Evolutionary conservation across 805 yeast genomes (phyloP), one percentile per base, ranked within the genome.

Genomic region (Novakomyces olei): DNA sequence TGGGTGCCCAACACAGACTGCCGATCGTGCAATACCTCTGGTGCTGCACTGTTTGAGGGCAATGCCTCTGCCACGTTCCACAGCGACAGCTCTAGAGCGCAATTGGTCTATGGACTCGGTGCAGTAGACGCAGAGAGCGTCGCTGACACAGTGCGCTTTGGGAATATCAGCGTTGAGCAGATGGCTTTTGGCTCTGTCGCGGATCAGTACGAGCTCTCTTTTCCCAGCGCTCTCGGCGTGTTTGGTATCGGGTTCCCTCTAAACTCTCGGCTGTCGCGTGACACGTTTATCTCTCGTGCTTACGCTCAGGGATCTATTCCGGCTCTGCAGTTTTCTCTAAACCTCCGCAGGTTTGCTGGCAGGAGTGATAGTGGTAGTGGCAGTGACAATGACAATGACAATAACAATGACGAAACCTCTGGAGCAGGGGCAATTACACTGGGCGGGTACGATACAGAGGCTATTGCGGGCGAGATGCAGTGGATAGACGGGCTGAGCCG

Each of bases 1-100:
- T 73, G 79, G 79, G 66, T 73, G 26, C 26, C 19, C 34, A 33
- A 5, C 23, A 5, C 16, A 20, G 16, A 23, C 16, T n/a, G 15
- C 17, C 9, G n/a, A 10, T 10, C 12, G n/a, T 22, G 25, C 25
- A 10, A 10, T 22, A 12, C 25, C 25, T 10, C 9, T 12, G 12
- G 49, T 4, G 44, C 36, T 30, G 50, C 48, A 32, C 41, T 40
- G 20, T 56, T 53, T 37, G 37, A 45, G 33, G 32, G 43, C 15
- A 26, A 35, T 28, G 28, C 36, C 15, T 49, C 56, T 15, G 33
- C 42, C 1, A 37, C 57, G 1, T 53, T 38, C 37, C n/a, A 29
- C 9, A 22, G 16, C 27, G 38, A 43, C 27, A n/a, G 36, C 12
- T 38, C 31, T 10, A 12, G 15, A 8, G 60, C 60, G 37, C 41